Percentiles rank a stretch among this genome's conserved stretches.
Evolutionary conservation across 352 stramenopile genomes (phyloP).

Genomic region (Globisporangium lucens): DNA sequence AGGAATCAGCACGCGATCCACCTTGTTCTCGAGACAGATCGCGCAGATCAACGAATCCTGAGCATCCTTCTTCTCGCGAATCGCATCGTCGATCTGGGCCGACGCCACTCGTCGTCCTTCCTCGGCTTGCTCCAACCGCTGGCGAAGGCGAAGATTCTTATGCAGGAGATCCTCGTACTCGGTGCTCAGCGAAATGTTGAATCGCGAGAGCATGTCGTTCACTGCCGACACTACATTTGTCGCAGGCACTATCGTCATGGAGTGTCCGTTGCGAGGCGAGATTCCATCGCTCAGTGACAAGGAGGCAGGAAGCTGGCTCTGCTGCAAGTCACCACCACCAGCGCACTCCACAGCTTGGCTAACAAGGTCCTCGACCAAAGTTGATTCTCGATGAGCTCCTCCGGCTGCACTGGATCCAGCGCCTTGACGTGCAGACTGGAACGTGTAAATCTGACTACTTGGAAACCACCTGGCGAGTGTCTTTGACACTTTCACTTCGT

Average conservation of each 20-base stretch:
- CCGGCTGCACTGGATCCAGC: neutral
- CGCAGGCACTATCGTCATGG: conserved; percentile 21
- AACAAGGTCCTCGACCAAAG: neutral
- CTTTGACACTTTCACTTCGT: conserved; percentile 61
- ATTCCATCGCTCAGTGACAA: neutral
- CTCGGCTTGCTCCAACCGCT: conserved; percentile 60
- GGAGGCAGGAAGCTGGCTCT: conserved; percentile 16
- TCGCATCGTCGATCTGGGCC: conserved; percentile 60
- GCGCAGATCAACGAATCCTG: conserved; percentile 74
- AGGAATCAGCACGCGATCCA: conserved; percentile 78
- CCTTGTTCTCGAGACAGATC: conserved; percentile 79
- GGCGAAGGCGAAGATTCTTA: conserved; percentile 61
- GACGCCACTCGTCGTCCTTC: conserved; percentile 51
- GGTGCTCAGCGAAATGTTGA: conserved; percentile 69
- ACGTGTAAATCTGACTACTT: conserved; percentile 71
- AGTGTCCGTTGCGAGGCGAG: neutral
- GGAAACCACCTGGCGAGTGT: conserved; percentile 33
- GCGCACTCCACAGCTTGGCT: neutral
- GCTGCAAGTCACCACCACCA: neutral
- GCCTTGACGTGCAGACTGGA: conserved; percentile 44
- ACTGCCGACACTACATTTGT: conserved; percentile 67
- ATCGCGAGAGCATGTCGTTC: conserved; percentile 64
- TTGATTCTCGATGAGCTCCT: neutral
- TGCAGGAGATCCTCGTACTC: conserved; percentile 64
- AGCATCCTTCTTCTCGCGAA: conserved; percentile 72